Percentiles rank a stretch among this genome's conserved stretches.
These are phyloP conservation scores for Cercospora nicotianae DNA, from an alignment of 2,329 filamentous ascomycete genomes.

Conservation along the genomic window DNA sequence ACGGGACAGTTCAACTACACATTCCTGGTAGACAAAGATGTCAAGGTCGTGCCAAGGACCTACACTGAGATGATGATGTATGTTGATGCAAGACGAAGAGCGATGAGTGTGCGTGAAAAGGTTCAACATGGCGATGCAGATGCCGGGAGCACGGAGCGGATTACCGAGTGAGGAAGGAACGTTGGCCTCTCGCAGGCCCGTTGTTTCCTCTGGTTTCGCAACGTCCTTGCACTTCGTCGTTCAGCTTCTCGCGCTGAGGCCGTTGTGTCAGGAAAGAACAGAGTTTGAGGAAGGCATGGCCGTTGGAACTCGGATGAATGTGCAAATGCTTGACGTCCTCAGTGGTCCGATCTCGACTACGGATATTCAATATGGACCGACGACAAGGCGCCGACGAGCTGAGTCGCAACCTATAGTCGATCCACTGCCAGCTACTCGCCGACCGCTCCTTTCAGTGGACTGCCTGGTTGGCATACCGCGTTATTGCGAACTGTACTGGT, in stretches of 20 bases:
- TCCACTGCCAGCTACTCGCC: not conserved
- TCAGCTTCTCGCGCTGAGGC: not conserved
- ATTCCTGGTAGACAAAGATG: constrained; percentile 64
- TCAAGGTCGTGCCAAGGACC: constrained; percentile 65
- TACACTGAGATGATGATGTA: constrained; percentile 67
- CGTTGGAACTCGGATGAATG: not conserved
- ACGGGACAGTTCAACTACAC: constrained; percentile 78
- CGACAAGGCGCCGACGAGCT: not conserved
- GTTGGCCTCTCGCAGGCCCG: not conserved
- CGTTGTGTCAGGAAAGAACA: not conserved
- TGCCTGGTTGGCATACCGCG: not conserved
- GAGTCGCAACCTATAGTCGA: not conserved
- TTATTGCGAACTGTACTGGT: not conserved
- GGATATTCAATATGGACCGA: not conserved
- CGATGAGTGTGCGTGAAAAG: constrained; percentile 53
- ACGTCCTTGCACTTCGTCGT: not conserved
- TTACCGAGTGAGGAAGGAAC: constrained; percentile 31
- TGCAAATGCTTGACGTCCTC: not conserved
- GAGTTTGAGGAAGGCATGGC: not conserved
- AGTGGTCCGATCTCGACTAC: not conserved
- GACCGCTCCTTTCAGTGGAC: not conserved
- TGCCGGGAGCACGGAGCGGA: constrained; percentile 31
- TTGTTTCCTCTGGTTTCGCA: not conserved
- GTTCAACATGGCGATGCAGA: constrained; percentile 36
- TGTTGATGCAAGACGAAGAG: constrained; percentile 60